Percentiles rank a stretch among this genome's conserved stretches.
phyloP scores from a whole-genome alignment of 306 rosid species.

The Prosopis cineraria region DNA sequence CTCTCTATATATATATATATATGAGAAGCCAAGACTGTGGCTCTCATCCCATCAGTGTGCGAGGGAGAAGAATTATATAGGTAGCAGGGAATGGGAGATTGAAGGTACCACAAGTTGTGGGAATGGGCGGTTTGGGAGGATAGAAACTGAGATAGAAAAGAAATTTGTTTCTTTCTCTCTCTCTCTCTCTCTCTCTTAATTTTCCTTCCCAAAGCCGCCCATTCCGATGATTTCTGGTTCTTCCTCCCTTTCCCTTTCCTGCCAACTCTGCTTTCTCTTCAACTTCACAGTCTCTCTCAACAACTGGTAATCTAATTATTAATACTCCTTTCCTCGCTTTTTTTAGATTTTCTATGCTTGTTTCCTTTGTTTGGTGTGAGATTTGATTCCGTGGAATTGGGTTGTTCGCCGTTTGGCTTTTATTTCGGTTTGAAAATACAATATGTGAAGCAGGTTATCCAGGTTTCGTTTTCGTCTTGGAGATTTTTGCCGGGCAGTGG shows the following conservation, averaged over 20 bases:
- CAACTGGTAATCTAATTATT: background rate
- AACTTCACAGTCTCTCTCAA: background rate
- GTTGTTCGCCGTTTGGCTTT: background rate
- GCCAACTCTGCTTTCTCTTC: background rate
- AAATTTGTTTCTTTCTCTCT: background rate
- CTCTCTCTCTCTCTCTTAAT: background rate
- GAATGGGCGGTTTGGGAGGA: conserved; percentile 62
- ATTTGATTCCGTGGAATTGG: background rate
- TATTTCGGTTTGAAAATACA: too few relatives aligned
- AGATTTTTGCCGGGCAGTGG: too few relatives aligned
- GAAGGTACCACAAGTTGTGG: conserved; percentile 48
- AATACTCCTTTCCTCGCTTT: background rate
- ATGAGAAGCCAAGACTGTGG: background rate
- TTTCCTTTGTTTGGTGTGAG: background rate
- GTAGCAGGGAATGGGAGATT: conserved; percentile 53
- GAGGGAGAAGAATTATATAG: background rate
- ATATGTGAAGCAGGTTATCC: too few relatives aligned
- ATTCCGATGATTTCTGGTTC: conserved; percentile 54
- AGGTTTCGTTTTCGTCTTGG: too few relatives aligned
- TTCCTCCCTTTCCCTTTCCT: conserved; percentile 59
- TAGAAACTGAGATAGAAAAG: background rate
- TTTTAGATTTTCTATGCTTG: background rate
- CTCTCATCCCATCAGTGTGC: background rate
- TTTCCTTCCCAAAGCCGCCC: conserved; percentile 61
- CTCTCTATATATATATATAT: conserved; percentile 1